Base-by-base conservation (phyloP, 2,329 filamentous ascomycete genomes). In the Cercospora brassicicola region DNA sequence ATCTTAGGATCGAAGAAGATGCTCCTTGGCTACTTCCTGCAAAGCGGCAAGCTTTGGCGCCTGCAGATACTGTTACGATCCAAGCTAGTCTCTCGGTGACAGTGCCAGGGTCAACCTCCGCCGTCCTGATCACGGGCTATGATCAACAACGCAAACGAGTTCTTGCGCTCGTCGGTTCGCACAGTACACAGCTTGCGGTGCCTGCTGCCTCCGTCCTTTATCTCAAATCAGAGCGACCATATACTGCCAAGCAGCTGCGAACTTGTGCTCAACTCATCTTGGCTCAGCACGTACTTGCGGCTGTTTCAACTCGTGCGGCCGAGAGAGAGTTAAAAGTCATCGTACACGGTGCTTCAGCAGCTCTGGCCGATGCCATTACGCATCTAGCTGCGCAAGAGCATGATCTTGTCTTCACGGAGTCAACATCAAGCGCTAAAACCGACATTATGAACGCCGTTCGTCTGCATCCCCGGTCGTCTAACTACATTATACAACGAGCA, bases 331-430 rank as follows among this genome's bases (percentile, higher is more conserved):
- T 30, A 9, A 65, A 53, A 2, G 55, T 66, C 7, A 30, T 71
- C 64, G 57, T 71, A n/a, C 69, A 71, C 55, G 67, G 67, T 26
- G 69, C 67, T 20, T 69, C 67, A 6, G 26, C 60, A 59, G 62
- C 56, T 66, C 42, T 71, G 56, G 67, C 64, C 15, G 13, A 56
- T 10, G 62, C 33, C 51, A 63, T 71, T 6, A 42, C 18, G 10
- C 26, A 64, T 28, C 28, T 71, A 26, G 64, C 64, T 56, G 57
- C n/a, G 1, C 18, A 18, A 4, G 4, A 57, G 15, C 31, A 5
- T 13, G 36, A 36, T 18, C 56, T 71, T 1, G 31, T 71, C 4
- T 71, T 70, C 62, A 68, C 68, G 1, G 39, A 68, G 31, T 64
- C 66, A 51, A 64, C 53, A 28, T 30, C 59, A 6, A 61, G 33